Evolutionary conservation across 2,329 filamentous ascomycete genomes (phyloP), one percentile per base, ranked within the genome.

Genomic region (Ophiostoma ulmi): DNA sequence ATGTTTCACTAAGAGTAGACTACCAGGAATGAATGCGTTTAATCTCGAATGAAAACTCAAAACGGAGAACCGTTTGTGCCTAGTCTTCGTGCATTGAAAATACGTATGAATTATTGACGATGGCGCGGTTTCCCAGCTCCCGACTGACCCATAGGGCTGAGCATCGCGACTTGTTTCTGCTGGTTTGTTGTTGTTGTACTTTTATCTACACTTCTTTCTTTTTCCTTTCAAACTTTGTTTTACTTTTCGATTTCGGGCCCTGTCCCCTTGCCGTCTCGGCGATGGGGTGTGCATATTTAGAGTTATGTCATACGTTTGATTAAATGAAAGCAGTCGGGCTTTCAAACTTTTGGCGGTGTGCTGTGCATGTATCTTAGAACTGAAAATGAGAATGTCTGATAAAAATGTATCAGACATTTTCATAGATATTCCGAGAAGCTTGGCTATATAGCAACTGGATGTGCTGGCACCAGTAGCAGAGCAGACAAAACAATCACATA

Each of bases 111-210:
- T 26, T 48, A 63, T 35, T 36, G 17, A 64, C 61, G 61, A 64
- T 64, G 61, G 61, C 61, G 31, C 14, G 31, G 61, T 20, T 64
- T 38, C 31, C 52, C 26, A 58, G 58, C 5, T 63, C 13, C 26
- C 17, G 55, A 61, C 52, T 11, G 26, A 61, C 55, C 26, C 61
- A 64, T 64, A 64, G 61, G 61, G 61, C 61, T 64, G 61, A 64
- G 61, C n/a, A 26, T 17, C 17, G 44, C 13, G 7, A 17, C 44
- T 44, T 48, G 44, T 14, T 17, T 17, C 13, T 48, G 13, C 4
- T 22, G 2, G n/a, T 26, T 58, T 58, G n/a, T 58, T 26, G 14
- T 58, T n/a, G 52, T 17, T 58, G n/a, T 26, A 8, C 26, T 26
- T 58, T 58, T 58, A 6, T 5, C 44, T 20, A 3, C 14, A 14